Conservation (phyloP, 306 rosid genomes). For the Notholithocarpus densiflorus region DNA sequence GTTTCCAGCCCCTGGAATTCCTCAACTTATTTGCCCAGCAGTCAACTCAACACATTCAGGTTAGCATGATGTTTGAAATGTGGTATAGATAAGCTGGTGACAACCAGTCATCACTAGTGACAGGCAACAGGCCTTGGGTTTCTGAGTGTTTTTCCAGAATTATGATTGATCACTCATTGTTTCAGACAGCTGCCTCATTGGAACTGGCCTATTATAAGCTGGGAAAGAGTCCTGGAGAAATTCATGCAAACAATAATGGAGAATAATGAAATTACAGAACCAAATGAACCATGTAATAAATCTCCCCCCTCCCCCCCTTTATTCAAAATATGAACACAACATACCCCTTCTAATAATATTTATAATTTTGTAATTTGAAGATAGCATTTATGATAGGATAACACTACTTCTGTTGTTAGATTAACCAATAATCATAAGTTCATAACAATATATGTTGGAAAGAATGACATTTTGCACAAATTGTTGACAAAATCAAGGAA, state of each 20-base stretch:
- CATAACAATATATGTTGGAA: neutral
- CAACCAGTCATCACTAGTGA: neutral
- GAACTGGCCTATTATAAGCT: neutral
- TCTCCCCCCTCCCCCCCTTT: too few relatives aligned
- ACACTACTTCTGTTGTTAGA: neutral
- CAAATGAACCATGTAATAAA: neutral
- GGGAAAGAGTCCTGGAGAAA: neutral
- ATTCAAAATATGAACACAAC: too few relatives aligned
- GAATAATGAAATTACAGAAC: neutral
- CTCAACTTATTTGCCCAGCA: constrained; percentile 45
- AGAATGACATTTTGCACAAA: too few relatives aligned
- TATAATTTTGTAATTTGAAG: neutral
- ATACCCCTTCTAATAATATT: too few relatives aligned
- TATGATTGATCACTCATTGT: neutral
- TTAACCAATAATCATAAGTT: neutral
- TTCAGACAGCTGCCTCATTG: neutral
- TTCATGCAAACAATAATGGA: neutral
- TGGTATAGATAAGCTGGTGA: neutral
- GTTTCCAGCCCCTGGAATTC: constrained; percentile 72
- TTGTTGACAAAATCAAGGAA: too few relatives aligned
- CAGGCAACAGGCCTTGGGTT: neutral
- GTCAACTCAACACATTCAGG: constrained; percentile 44
- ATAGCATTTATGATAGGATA: neutral
- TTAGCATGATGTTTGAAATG: constrained; percentile 11
- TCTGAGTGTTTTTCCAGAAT: neutral